Evolutionary conservation across 2,329 filamentous ascomycete species (phyloP).

Genomic region (Cladosporium sp.): DNA sequence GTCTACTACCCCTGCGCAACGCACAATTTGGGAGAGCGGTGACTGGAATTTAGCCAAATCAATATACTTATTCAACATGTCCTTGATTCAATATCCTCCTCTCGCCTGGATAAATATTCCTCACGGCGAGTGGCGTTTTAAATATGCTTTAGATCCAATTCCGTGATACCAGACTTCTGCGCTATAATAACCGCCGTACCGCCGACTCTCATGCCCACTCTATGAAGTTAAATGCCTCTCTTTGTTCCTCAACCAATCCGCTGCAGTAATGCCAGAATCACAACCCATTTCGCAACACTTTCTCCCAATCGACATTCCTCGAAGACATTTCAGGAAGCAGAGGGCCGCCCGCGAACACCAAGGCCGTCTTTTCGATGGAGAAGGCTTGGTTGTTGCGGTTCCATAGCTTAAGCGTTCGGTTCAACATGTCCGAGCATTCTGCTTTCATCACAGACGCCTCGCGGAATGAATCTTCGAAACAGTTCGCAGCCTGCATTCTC

Average conservation of each 20-base stretch:
- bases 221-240: background rate
- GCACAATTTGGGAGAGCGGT: no score
- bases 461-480: background rate
- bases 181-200: background rate
- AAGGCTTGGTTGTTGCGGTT: background rate
- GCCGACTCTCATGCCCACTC: background rate
- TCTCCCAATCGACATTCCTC: background rate
- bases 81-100: no score
- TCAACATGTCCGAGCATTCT: background rate
- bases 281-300: background rate
- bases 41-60: no score
- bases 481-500: background rate
- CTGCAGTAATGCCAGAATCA: background rate
- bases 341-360: background rate
- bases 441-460: background rate
- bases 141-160: no score
- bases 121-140: no score
- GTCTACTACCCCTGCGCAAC: no score
- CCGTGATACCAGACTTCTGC: no score
- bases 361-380: background rate
- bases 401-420: background rate
- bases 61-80: no score
- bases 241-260: background rate
- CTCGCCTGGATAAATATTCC: no score
- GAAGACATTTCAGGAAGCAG: background rate